Base-by-base conservation (phyloP, 257 asterid species). In the Nicotiana tabacum region DNA sequence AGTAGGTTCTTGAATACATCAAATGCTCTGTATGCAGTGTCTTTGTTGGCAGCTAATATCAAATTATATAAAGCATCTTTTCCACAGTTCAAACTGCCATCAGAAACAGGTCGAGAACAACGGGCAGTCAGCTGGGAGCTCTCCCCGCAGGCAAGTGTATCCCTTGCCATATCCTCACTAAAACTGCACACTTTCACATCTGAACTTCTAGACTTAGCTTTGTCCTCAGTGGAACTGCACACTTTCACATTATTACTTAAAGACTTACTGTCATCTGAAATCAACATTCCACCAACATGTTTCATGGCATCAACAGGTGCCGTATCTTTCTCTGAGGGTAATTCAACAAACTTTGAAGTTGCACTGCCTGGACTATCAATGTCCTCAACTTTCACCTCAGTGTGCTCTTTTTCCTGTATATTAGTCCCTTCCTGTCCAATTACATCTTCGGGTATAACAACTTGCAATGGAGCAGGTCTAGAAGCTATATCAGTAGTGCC, bases 321-420 rank as follows among this genome's bases (percentile, higher is more conserved):
- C 76, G 60, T 91, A 82, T 89, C 82, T 48, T 79, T 83, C 84
- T 86, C 76, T 30, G 90, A 83, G 27, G 81, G 68, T 77, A 64
- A 84, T 83, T 91, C 97, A 83, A 86, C 86, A 83, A 89, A 90
- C 84, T 92, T 90, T n/a, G 97, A 94, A 51, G 97, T 88, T 61
- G 93, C 94, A 82, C 93, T 93, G 78, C 97, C 93, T 24, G 97
- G 98, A 84, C 97, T 92, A 88, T 94, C 94, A 85, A 92, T 83
- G 83, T 88, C 92, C 74, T 83, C 92, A 83, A 87, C 92, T 87
- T 94, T 94, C 58, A 77, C 85, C 61, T 77, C 77, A 24, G 58
- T 33, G 64, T 37, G 81, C 24, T 69, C 83, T 58, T 85, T 90
- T 68, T 85, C 91, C 82, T 8, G 51, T 33, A 82, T 86, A 87